Percentiles rank a stretch among this genome's conserved stretches.
phyloP scores from a whole-genome alignment of 2,329 filamentous ascomycete genomes.

The Fusarium coffeatum region DNA sequence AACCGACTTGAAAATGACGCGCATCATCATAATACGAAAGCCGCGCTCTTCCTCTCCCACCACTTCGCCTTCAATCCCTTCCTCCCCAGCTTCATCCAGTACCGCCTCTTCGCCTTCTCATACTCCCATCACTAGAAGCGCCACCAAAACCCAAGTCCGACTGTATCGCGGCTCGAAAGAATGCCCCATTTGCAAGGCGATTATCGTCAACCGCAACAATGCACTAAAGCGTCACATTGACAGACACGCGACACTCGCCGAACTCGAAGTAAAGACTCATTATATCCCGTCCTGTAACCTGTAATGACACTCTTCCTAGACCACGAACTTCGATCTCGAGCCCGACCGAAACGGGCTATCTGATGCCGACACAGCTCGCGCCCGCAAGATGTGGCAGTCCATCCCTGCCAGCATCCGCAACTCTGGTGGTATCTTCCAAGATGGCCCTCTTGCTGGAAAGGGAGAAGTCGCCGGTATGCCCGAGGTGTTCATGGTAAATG shows the following conservation, averaged over 20 bases:
- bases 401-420: conserved; percentile 16
- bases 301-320: not conserved
- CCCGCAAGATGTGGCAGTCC: conserved; percentile 19
- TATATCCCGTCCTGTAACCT: accelerated
- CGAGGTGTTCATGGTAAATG: not conserved
- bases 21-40: not conserved
- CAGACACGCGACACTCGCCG: conserved; percentile 18
- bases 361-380: conserved; percentile 6
- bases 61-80: accelerated
- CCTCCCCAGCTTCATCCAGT: accelerated
- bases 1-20: not conserved
- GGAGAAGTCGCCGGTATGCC: conserved; percentile 15
- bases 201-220: conserved; percentile 6
- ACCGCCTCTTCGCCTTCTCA: not conserved
- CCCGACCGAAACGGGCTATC: not conserved
- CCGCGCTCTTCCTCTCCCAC: not conserved
- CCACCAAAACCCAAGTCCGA: not conserved
- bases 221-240: conserved; percentile 7
- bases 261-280: not conserved
- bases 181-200: conserved; percentile 17
- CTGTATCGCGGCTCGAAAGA: not conserved
- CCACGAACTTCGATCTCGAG: not conserved
- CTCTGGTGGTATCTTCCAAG: conserved; percentile 4
- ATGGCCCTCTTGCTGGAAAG: conserved; percentile 15
- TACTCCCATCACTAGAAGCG: not conserved